Evolutionary conservation across 495 filamentous ascomycete species (phyloP), one percentile per base, ranked within the genome.

Genomic region (Hypoxylon rickii): DNA sequence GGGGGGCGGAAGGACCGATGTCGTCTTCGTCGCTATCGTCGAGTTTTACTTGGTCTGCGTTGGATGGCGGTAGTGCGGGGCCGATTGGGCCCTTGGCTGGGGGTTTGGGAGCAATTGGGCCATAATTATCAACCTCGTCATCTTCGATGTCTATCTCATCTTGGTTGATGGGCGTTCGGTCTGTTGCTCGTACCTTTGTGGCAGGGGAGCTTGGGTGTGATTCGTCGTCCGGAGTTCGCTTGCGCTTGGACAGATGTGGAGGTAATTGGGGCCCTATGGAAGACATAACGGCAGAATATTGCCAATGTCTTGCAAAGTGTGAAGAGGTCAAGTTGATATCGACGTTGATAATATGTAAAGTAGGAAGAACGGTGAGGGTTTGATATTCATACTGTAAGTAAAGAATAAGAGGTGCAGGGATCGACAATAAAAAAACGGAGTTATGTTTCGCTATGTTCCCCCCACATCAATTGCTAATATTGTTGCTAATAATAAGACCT

Each of bases 251-350:
- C 0, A 81, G 73, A 34, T 80, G 76, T 6, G 79, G 73, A 2
- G 79, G 78, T 15, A 83, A 61, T 55, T 76, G 68, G 18, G 79
- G 79, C 8, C 79, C 79, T 19, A 80, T 74, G 2, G 77, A 74
- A 7, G 75, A 46, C 79, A 81, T 83, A 26, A 24, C 24, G n/a
- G n/a, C n/a, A n/a, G n/a, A n/a, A n/a, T n/a, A n/a, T n/a, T n/a
- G n/a, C n/a, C n/a, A n/a, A n/a, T n/a, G n/a, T n/a, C n/a, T n/a
- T n/a, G n/a, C n/a, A n/a, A n/a, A n/a, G n/a, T n/a, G n/a, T n/a
- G n/a, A n/a, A n/a, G n/a, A n/a, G n/a, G n/a, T n/a, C n/a, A n/a
- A n/a, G n/a, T n/a, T 67, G 33, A 19, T 41, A 16, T 53, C 8
- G 33, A 15, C 3, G 13, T 43, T 44, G 22, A 6, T 47, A 7